phyloP scores from a whole-genome alignment of 306 rosid genomes.

The Dryas drummondii region DNA sequence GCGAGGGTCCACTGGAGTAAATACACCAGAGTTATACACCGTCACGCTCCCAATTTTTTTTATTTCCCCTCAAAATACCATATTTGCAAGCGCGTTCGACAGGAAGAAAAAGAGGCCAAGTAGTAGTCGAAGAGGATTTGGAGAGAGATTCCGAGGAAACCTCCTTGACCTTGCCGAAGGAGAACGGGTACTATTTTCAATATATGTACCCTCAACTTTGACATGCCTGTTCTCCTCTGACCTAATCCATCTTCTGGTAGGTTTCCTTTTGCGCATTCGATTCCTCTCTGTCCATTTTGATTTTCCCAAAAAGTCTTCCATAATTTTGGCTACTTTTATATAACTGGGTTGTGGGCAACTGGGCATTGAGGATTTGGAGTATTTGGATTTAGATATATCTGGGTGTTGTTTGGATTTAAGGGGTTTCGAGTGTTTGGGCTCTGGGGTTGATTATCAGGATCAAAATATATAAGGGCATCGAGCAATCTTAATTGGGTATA shows the following conservation, averaged over 20 bases:
- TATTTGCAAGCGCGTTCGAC: conserved; percentile 1
- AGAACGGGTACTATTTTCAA: conserved; percentile 32
- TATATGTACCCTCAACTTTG: neutral
- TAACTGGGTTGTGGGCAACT: neutral
- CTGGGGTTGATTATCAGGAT: neutral
- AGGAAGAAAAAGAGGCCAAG: neutral
- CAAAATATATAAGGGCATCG: neutral
- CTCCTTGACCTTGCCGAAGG: conserved; percentile 28
- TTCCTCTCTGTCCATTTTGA: neutral
- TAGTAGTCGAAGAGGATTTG: neutral
- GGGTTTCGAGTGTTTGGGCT: neutral
- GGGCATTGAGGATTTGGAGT: neutral
- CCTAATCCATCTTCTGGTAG: conserved; percentile 11
- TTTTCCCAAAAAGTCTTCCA: neutral
- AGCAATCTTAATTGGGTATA: neutral
- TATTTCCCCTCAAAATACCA: neutral
- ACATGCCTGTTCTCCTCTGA: conserved; percentile 35
- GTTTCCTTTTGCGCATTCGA: conserved; percentile 11
- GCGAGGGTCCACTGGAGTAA: neutral
- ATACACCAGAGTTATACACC: neutral
- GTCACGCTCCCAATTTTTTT: neutral
- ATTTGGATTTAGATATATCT: neutral
- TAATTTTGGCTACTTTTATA: neutral
- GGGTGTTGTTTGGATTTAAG: conserved; percentile 7
- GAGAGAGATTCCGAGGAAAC: conserved; percentile 30